Evolutionary conservation across 129 eudicot genomes (phyloP).

Genomic region (Silybum marianum): DNA sequence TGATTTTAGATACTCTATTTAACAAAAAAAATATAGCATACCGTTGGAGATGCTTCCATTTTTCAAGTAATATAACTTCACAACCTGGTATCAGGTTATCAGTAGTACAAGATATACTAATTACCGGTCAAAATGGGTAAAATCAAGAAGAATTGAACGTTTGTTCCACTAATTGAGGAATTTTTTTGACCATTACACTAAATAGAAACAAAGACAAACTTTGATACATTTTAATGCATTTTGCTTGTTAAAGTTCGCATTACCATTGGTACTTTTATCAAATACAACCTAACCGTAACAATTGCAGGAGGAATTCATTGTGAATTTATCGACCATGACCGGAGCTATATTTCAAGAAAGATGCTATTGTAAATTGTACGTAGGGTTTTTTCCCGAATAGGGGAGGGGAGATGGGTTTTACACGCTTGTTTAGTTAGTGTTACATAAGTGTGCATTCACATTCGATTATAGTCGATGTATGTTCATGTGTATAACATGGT

Average conservation of each 20-base stretch:
- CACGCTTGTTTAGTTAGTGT: slow-evolving; percentile 27
- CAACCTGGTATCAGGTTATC: not conserved
- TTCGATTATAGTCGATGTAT: slow-evolving; percentile 35
- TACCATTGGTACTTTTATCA: not conserved
- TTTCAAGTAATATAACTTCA: not conserved
- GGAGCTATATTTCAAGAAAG: slow-evolving; percentile 24
- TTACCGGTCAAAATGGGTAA: not conserved
- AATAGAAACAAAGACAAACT: not conserved
- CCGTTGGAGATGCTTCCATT: not conserved
- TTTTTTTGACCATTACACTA: too few relatives aligned
- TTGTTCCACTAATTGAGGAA: not conserved
- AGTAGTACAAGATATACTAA: not conserved
- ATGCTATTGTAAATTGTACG: slow-evolving; percentile 33
- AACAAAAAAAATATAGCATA: too few relatives aligned
- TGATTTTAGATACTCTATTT: too few relatives aligned
- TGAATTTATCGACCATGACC: not conserved
- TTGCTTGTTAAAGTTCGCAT: not conserved
- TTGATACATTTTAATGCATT: not conserved
- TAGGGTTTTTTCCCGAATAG: slow-evolving; percentile 24
- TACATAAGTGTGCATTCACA: slow-evolving; percentile 32
- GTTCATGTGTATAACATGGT: slow-evolving; percentile 37
- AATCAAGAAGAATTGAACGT: not conserved
- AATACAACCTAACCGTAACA: not conserved
- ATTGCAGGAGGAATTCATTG: slow-evolving; percentile 19
- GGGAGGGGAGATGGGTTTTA: not conserved